A percentile compares a stretch with the other conserved stretches of the same genome.
These are phyloP conservation scores for Oenanthe javanica DNA, from an alignment of 140 eudicot genomes.

Conservation along the genomic window DNA sequence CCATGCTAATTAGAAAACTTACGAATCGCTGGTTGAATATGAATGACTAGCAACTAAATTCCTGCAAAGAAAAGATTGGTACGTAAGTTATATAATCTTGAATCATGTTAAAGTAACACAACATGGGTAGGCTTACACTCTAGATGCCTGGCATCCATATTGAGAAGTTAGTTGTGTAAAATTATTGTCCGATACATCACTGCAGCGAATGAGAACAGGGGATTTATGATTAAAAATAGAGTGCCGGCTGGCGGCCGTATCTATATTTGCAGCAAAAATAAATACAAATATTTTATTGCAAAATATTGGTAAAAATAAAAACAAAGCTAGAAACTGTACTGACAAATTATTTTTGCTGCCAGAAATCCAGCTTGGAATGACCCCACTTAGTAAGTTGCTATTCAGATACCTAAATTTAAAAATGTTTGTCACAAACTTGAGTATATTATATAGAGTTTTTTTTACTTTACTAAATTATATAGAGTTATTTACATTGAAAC, in stretches of 20 bases:
- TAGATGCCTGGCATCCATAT: constrained; percentile 19
- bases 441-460: background rate
- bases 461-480: background rate
- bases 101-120: background rate
- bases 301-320: background rate
- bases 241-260: no score
- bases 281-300: background rate
- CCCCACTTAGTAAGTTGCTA: constrained; percentile 33
- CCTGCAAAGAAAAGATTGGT: constrained; percentile 12
- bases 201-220: constrained; percentile 16
- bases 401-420: constrained; percentile 25
- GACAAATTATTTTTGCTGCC: constrained; percentile 19
- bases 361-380: constrained; percentile 26
- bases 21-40: constrained; percentile 24
- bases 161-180: constrained; percentile 18
- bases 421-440: background rate
- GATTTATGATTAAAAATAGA: background rate
- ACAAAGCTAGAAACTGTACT: constrained; percentile 10
- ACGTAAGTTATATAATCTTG: background rate
- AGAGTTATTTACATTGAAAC: background rate
- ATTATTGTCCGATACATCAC: constrained; percentile 45
- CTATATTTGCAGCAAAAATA: background rate
- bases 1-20: constrained; percentile 11
- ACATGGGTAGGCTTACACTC: constrained; percentile 24
- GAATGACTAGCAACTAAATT: constrained; percentile 35